Evolutionary conservation across 2,329 filamentous ascomycete genomes (phyloP), one percentile per base, ranked within the genome.

Genomic region (Xylariales sp.): DNA sequence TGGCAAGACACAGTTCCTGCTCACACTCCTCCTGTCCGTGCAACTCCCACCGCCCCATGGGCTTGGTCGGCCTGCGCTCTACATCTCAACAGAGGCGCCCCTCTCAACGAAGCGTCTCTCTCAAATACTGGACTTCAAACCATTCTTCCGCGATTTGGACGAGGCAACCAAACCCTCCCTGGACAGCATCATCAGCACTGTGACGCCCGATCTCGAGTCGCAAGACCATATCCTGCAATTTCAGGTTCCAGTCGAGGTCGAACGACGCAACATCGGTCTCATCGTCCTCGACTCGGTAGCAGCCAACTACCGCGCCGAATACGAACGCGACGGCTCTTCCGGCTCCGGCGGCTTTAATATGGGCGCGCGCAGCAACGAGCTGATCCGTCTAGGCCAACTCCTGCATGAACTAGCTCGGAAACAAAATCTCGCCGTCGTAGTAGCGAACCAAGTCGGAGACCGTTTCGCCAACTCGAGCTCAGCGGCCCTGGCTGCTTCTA

Each of bases 171-270:
- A 56, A 12, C 74, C 89, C 1, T 86, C 86, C 0, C 73, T 96
- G 4, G 81, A 87, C 60, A 73, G 76, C 50, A 82, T 98, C 48
- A 75, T 89, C 53, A 87, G 84, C 60, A 86, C 93, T 50, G 81
- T 84, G 37, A 89, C 88, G 8, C 86, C 88, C 22, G 90, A 97
- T 59, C 80, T 97, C 42, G 93, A 97, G 64, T 84, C 86, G 1
- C 93, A 98, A 64, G 91, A 97, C 45, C 91, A 97, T 64, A 95
- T 98, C 57, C 71, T 97, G 19, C 82, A 82, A 49, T 97, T 88
- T 63, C 93, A 98, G 62, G 82, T 97, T 5, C 93, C 93, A 2
- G 84, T 95, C 14, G 82, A 89, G 20, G 80, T 95, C 15, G 69
- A 77, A 49, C 79, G 86, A 34, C 81, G 88, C 61, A 75, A 83